Percentiles rank a stretch among this genome's conserved stretches.
These are phyloP conservation scores for Fusarium begoniae DNA, from an alignment of 2,329 filamentous ascomycete species.

Conservation along the genomic window DNA sequence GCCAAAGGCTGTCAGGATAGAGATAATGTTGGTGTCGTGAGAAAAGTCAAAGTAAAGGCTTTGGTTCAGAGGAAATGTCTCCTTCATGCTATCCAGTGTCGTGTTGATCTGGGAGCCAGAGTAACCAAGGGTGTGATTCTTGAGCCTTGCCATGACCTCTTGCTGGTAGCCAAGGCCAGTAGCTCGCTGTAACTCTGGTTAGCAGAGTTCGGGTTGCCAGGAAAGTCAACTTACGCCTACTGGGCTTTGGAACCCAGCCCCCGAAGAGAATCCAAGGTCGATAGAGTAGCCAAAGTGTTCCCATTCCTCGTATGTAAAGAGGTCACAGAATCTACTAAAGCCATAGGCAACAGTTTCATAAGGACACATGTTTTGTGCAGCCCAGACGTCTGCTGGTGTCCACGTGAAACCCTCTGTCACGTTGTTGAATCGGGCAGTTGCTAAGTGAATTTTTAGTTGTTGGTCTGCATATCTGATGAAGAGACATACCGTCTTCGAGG, in stretches of 20 bases:
- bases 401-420: conserved; percentile 69
- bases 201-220: background rate
- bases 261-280: conserved; percentile 72
- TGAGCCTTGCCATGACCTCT: conserved; percentile 75
- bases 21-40: conserved; percentile 79
- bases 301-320: conserved; percentile 83
- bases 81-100: conserved; percentile 73
- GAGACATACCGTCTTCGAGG: conserved; percentile 62
- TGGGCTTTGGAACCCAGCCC: conserved; percentile 70
- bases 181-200: conserved; percentile 58
- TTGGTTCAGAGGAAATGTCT: conserved; percentile 79
- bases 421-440: conserved; percentile 66
- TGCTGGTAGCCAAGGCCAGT: conserved; percentile 79
- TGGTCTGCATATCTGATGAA: background rate
- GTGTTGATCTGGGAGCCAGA: conserved; percentile 70
- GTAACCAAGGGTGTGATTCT: conserved; percentile 71
- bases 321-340: conserved; percentile 76
- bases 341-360: conserved; percentile 83
- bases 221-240: conserved; percentile 58
- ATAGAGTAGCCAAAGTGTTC: conserved; percentile 75
- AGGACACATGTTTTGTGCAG: conserved; percentile 76
- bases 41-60: conserved; percentile 80
- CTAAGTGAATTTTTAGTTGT: conserved; percentile 45
- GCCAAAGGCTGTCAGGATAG: conserved; percentile 76
- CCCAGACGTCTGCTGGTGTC: conserved; percentile 70